phyloP scores from a whole-genome alignment of 169 alveolate genomes.

The Plasmodium ovale region DNA sequence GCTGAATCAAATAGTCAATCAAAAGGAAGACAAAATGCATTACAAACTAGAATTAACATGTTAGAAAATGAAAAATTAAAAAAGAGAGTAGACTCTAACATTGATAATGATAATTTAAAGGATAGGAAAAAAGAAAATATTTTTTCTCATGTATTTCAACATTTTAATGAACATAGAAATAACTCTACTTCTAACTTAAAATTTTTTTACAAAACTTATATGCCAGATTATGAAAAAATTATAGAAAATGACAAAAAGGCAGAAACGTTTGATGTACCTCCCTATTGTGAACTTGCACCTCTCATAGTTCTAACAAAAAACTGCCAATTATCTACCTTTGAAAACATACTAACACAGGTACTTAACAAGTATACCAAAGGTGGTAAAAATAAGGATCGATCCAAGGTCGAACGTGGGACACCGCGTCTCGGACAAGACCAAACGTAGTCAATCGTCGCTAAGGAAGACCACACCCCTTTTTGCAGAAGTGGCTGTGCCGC shows the following conservation, averaged over 20 bases:
- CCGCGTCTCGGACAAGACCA: no score
- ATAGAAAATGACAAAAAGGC: slow-evolving; percentile 72
- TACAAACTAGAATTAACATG: background rate
- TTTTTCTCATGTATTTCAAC: slow-evolving; percentile 60
- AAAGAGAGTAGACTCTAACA: background rate
- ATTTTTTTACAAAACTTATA: slow-evolving; percentile 64
- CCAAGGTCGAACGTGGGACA: no score
- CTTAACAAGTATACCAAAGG: slow-evolving; percentile 45
- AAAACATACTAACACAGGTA: slow-evolving; percentile 77
- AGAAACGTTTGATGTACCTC: slow-evolving; percentile 80
- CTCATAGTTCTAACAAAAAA: slow-evolving; percentile 78
- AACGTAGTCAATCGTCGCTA: no score
- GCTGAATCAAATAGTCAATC: slow-evolving; percentile 2
- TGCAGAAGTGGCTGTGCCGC: no score
- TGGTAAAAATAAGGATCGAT: slow-evolving; percentile 39
- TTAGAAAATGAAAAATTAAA: slow-evolving; percentile 13
- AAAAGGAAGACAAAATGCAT: background rate
- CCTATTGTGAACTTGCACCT: slow-evolving; percentile 85
- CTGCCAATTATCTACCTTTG: slow-evolving; percentile 79
- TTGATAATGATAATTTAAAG: background rate
- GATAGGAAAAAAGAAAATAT: slow-evolving; percentile 36
- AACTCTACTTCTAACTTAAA: slow-evolving; percentile 53
- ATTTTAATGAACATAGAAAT: slow-evolving; percentile 54
- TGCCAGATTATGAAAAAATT: slow-evolving; percentile 74
- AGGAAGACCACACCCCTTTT: background rate